Percentiles rank a stretch among this genome's conserved stretches.
Evolutionary conservation across 2,329 filamentous ascomycete genomes (phyloP).

Genomic region (Penicillium sp.): DNA sequence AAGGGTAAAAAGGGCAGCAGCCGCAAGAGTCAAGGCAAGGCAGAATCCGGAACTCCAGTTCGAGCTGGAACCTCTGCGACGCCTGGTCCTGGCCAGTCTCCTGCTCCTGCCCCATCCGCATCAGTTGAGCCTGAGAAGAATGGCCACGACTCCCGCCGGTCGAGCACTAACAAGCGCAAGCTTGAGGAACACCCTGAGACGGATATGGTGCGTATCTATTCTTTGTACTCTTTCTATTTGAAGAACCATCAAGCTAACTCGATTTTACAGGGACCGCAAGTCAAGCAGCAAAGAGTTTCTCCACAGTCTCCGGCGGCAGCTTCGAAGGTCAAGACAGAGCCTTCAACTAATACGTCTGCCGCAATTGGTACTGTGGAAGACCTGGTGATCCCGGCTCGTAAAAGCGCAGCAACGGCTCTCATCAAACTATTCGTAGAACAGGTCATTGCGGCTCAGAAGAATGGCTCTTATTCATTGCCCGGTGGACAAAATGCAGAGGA

Average conservation of each 20-base stretch:
- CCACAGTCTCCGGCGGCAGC: conserved; percentile 23
- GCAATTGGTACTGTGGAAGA: conserved; percentile 42
- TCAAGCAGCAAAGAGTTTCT: conserved; percentile 43
- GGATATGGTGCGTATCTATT: conserved; percentile 31
- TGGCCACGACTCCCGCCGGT: conserved; percentile 24
- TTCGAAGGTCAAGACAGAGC: conserved; percentile 33
- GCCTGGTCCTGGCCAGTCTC: conserved; percentile 24
- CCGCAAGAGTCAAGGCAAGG: conserved; percentile 59
- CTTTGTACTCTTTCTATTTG: not conserved
- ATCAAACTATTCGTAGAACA: conserved; percentile 66
- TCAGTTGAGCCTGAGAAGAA: conserved; percentile 29
- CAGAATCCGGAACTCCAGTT: conserved; percentile 44
- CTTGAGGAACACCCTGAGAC: conserved; percentile 39
- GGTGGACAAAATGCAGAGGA: conserved; percentile 63
- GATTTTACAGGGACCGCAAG: conserved; percentile 37
- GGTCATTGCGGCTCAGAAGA: conserved; percentile 66
- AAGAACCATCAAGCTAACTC: conserved; percentile 23
- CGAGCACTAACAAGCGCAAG: conserved; percentile 45
- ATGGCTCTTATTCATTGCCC: conserved; percentile 61
- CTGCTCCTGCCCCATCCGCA: conserved; percentile 24
- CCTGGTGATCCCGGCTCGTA: conserved; percentile 63
- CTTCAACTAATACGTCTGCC: conserved; percentile 32
- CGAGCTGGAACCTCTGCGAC: conserved; percentile 29
- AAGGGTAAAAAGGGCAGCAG: conserved; percentile 56
- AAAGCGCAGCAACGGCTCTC: conserved; percentile 67